Evolutionary conservation across 192 early-diverging fungal species (phyloP).

Genomic region (Funneliformis geosporum): DNA sequence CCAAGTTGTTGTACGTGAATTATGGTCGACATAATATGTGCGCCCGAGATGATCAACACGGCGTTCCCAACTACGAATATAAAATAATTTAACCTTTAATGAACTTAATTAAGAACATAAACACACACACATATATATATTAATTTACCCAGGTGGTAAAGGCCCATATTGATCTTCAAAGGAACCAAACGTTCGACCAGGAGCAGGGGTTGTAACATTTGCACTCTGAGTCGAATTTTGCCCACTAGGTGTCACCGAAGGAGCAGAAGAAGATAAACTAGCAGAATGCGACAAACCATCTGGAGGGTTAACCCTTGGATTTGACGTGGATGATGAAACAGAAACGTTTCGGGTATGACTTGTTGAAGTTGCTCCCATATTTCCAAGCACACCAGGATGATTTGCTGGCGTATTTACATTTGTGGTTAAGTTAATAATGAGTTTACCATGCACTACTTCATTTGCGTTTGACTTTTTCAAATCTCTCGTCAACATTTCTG

Average conservation of each 20-base stretch:
- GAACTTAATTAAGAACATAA: neutral
- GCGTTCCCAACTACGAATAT: constrained; percentile 84
- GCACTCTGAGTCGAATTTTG: constrained; percentile 5
- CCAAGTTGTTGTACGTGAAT: constrained; percentile 96
- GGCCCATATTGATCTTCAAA: constrained; percentile 63
- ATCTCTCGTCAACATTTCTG: constrained; percentile 88
- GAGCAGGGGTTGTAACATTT: neutral
- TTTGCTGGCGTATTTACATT: constrained; percentile 49
- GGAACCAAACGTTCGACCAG: constrained; percentile 39
- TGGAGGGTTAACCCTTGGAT: neutral
- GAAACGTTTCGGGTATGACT: constrained; percentile 39
- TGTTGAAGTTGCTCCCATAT: constrained; percentile 25
- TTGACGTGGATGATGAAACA: constrained; percentile 40
- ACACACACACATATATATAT: neutral
- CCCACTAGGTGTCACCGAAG: constrained; percentile 24
- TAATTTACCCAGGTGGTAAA: constrained; percentile 45
- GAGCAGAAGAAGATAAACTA: constrained; percentile 29
- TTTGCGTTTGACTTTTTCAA: constrained; percentile 82
- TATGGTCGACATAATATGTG: constrained; percentile 98
- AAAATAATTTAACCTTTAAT: constrained; percentile 16
- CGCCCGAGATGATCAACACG: constrained; percentile 91
- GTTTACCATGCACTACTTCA: constrained; percentile 84
- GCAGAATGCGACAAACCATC: constrained; percentile 24
- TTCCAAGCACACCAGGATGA: constrained; percentile 18
- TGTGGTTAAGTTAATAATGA: constrained; percentile 75